Percentiles rank a stretch among this genome's conserved stretches.
Conservation (phyloP, 1,284 basidiomycete species). For the Rugosomyces carneus region DNA sequence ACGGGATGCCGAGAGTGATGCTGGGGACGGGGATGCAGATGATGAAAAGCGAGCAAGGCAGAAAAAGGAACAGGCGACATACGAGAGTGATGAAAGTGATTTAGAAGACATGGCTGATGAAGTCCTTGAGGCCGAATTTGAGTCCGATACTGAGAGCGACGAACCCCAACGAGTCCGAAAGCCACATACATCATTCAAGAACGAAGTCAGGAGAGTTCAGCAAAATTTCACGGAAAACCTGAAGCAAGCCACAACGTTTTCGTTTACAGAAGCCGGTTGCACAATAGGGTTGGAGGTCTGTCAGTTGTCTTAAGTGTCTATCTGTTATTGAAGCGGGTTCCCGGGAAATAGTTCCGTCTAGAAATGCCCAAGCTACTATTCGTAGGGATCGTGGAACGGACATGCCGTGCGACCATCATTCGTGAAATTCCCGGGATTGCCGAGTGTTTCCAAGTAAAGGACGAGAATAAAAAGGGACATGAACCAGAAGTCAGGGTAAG, state of each 20-base stretch:
- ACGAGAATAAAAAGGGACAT: slow-evolving; percentile 36
- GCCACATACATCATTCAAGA: slow-evolving; percentile 29
- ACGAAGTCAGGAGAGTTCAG: slow-evolving; percentile 40
- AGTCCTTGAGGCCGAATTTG: slow-evolving; percentile 67
- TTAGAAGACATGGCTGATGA: slow-evolving; percentile 39
- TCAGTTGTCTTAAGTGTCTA: slow-evolving; percentile 11
- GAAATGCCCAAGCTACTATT: slow-evolving; percentile 86
- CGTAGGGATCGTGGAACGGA: slow-evolving; percentile 85
- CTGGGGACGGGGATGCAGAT: slow-evolving; percentile 77
- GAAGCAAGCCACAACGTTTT: slow-evolving; percentile 62
- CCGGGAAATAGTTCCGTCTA: slow-evolving; percentile 46
- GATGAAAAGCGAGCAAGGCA: slow-evolving; percentile 65
- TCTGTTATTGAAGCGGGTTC: slow-evolving; percentile 3
- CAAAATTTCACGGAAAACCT: slow-evolving; percentile 49
- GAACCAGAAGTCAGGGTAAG: slow-evolving; percentile 47
- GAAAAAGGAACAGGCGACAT: slow-evolving; percentile 65
- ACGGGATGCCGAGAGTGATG: slow-evolving; percentile 55
- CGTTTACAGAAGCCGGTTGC: slow-evolving; percentile 70
- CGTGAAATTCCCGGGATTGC: slow-evolving; percentile 85
- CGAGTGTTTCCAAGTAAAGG: slow-evolving; percentile 73
- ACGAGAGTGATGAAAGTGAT: slow-evolving; percentile 62
- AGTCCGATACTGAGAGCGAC: slow-evolving; percentile 34
- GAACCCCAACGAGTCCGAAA: slow-evolving; percentile 24
- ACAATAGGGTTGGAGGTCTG: slow-evolving; percentile 79
- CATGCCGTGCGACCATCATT: slow-evolving; percentile 78